Base-by-base conservation (phyloP, 257 asterid species). In the Gardenia jasminoides region DNA sequence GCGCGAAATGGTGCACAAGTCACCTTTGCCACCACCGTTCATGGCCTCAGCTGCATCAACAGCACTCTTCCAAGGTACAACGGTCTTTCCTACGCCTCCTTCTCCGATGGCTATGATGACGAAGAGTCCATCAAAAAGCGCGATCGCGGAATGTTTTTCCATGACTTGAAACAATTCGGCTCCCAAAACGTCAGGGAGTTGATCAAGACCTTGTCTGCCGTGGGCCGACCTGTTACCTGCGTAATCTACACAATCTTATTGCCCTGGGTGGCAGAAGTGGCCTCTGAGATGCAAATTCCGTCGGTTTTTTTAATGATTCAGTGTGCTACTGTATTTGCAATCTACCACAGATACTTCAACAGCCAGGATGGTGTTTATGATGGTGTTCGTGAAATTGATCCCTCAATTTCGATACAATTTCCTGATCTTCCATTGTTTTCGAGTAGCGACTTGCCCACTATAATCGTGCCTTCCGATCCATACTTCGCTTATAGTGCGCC, bases 241-340 rank as follows among this genome's bases (percentile, higher is more conserved):
- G 28, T 91, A 3, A 81, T 89, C 22, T 88, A 89, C 72, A 83
- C 82, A 70, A 26, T 86, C 24, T 79, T 88, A 67, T n/a, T 88
- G 22, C 89, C 92, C 0, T 91, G 93, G 92, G 91, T 52, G 1
- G 84, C 91, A 1, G 20, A 33, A 47, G 88, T 89, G 39, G 93
- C 92, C 44, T 86, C 88, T 65, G 80, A 76, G 0, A 0, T 85
- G 74, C 78, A 88, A 36, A 75, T 89, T n/a, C 87, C 89, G 0
- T 85, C 91, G 0, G 92, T 89, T 62, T 84, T 89, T 26, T 85
- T 87, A 10, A 72, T 74, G 17, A 85, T 88, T 56, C 93, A 91
- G 46, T 76, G 84, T 36, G 92, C 93, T 19, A 75, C 92, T 1
- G 82, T 76, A 24, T 85, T 88, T 26, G 86, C 85, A 6, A 88